Base-by-base conservation (phyloP, 176 grass and related monocot species). In the Pontederia paniculata region DNA sequence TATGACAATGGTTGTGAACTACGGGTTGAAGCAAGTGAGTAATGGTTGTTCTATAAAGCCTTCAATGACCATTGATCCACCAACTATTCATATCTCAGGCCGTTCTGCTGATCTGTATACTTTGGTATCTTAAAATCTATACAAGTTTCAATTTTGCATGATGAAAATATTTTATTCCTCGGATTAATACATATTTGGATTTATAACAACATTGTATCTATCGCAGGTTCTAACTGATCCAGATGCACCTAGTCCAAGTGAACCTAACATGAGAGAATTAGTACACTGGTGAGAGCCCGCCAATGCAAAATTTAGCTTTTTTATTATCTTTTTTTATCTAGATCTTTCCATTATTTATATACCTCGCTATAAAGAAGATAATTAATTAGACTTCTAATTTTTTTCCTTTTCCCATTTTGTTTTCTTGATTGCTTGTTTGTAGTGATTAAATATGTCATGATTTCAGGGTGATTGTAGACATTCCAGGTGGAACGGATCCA, bases 241-340 rank as follows among this genome's bases (percentile, higher is more conserved):
- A 10, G 88, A 94, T 73, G 76, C 83, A 42, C 88, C 88, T 5
- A 88, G 83, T 70, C 88, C 88, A 31, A 94, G 88, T 46, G 80
- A 94, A 18, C 88, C 88, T 11, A 50, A 31, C 44, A 76, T 81
- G 88, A 94, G 63, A 62, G 88, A 94, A 59, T 78, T 73, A 69
- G 58, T 94, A 42, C 88, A 94, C 77, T 88, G 83, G 88, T 91
- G 28, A 37, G 28, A 37, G 28, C 28, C 3, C n/a, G n/a, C n/a
- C n/a, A n/a, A n/a, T n/a, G n/a, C n/a, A n/a, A n/a, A n/a, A n/a
- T n/a, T n/a, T n/a, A n/a, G n/a, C n/a, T n/a, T n/a, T n/a, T n/a
- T n/a, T n/a, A n/a, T n/a, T n/a, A n/a, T n/a, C n/a, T n/a, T n/a
- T n/a, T n/a, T n/a, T n/a, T n/a, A n/a, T n/a, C n/a, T n/a, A n/a